These are phyloP conservation scores for Zopfochytrium polystomum DNA, from an alignment of 371 early-diverging fungal genomes.

Conservation along the genomic window DNA sequence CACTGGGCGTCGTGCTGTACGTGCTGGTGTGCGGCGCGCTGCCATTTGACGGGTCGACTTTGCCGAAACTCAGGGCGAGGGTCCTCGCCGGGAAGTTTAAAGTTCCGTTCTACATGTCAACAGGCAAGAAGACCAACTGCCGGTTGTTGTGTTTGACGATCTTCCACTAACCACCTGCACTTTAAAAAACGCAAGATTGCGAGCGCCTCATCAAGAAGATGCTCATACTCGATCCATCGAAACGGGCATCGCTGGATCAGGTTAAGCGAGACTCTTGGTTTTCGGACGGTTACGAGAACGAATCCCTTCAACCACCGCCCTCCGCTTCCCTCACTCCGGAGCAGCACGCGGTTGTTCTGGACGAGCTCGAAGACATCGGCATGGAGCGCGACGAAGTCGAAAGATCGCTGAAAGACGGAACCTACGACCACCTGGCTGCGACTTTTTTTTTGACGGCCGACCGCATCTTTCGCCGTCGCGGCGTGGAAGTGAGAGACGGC, in stretches of 20 bases:
- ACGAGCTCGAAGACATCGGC: slow-evolving; percentile 49
- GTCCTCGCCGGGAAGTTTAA: slow-evolving; percentile 52
- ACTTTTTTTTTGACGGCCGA: slow-evolving; percentile 54
- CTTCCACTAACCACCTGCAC: not conserved
- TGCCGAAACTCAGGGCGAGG: slow-evolving; percentile 45
- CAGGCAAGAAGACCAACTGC: slow-evolving; percentile 31
- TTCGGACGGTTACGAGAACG: slow-evolving; percentile 47
- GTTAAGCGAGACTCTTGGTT: slow-evolving; percentile 53
- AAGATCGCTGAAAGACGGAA: slow-evolving; percentile 40
- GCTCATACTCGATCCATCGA: slow-evolving; percentile 47
- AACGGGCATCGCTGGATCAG: slow-evolving; percentile 47
- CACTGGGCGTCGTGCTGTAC: slow-evolving; percentile 58
- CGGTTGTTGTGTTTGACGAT: not conserved
- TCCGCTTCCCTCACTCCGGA: slow-evolving; percentile 36
- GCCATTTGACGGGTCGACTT: slow-evolving; percentile 54
- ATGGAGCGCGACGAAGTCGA: slow-evolving; percentile 38
- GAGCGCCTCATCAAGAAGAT: slow-evolving; percentile 48
- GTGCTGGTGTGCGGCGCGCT: slow-evolving; percentile 52
- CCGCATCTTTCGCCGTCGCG: slow-evolving; percentile 33
- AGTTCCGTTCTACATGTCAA: slow-evolving; percentile 56
- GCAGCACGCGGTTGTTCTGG: slow-evolving; percentile 39
- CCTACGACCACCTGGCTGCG: slow-evolving; percentile 52
- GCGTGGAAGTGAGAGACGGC: slow-evolving; percentile 4
- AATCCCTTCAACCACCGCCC: slow-evolving; percentile 20
- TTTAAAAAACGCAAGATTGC: slow-evolving; percentile 35